Evolutionary conservation across 2,329 filamentous ascomycete genomes (phyloP), one percentile per base, ranked within the genome.

Genomic region (Byssochlamys sp.): DNA sequence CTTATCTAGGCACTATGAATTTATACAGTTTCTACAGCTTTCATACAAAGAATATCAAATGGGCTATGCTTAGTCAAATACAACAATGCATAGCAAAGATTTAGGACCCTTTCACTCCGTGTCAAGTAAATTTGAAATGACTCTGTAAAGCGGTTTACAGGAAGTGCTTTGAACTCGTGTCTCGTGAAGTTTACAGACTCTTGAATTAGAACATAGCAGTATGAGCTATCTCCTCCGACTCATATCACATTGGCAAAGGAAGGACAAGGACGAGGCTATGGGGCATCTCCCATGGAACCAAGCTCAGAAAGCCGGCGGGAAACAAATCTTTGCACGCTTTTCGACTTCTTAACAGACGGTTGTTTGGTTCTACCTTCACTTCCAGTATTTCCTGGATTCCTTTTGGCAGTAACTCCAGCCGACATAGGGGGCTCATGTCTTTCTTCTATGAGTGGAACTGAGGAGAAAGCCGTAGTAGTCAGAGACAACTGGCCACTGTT

Each of bases 401-500:
- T 12, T 12, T 27, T 7, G 11, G 25, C 9, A 27, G 52, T 12
- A 19, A 9, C 50, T 33, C 27, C 35, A 29, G 54, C 31, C 12
- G 55, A 35, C 24, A 45, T 24, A 35, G 55, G 26, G 24, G 52
- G 14, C 14, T 51, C 27, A 29, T 24, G 19, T 6, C 14, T 14
- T 10, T 57, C 52, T 10, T 35, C 39, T 14, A 28, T 27, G n/a
- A 51, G 11, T 24, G 33, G 19, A 19, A 51, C 35, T 11, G 56
- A 35, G 55, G 62, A 65, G 52, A 63, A 65, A 31, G 62, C 62
- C 7, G 58, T 62, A 25, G 60, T 65, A 14, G 57, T 62, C n/a
- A 54, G 64, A 59, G 66, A 67, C 14, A 67, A 26, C 11, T 66
- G 65, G 3, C 26, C 57, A 55, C 67, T 72, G 25, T 62, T 61